A percentile compares a stretch with the other conserved stretches of the same genome.
Conservation (phyloP, 208 protist genomes). For the Balamuthia mandrillaris region DNA sequence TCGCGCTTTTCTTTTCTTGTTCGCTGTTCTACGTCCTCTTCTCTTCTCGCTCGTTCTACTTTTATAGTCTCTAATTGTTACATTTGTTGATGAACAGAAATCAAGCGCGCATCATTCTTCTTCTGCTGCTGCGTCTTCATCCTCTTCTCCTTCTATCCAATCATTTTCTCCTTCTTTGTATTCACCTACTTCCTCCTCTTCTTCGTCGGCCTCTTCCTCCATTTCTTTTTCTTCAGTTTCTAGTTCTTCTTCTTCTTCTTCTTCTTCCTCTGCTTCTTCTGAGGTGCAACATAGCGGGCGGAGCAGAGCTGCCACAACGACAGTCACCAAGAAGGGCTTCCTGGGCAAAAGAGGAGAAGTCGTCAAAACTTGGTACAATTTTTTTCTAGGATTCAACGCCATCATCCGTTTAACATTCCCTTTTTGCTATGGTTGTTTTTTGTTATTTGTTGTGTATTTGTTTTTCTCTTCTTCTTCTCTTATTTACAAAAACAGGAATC, state of each 20-base stretch:
- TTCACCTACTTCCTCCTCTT: not conserved
- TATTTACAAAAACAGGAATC: not conserved
- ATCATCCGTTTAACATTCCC: too few species aligned
- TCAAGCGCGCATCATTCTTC: too few species aligned
- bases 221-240: not conserved
- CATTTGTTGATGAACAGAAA: too few species aligned
- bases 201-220: not conserved
- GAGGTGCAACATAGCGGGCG: not conserved
- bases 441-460: not conserved
- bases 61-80: too few species aligned
- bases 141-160: too few species aligned
- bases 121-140: too few species aligned
- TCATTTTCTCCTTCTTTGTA: not conserved
- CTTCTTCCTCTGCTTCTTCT: not conserved
- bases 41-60: too few species aligned
- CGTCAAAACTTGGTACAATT: not conserved
- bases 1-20: too few species aligned
- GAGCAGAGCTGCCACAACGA: not conserved
- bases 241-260: not conserved
- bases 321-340: not conserved
- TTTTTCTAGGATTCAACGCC: not conserved
- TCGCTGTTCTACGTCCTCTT: too few species aligned
- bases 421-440: too few species aligned
- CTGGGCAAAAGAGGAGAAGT: not conserved
- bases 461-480: not conserved